These are phyloP conservation scores for Gentiana straminea DNA, from an alignment of 257 asterid genomes.

Conservation along the genomic window DNA sequence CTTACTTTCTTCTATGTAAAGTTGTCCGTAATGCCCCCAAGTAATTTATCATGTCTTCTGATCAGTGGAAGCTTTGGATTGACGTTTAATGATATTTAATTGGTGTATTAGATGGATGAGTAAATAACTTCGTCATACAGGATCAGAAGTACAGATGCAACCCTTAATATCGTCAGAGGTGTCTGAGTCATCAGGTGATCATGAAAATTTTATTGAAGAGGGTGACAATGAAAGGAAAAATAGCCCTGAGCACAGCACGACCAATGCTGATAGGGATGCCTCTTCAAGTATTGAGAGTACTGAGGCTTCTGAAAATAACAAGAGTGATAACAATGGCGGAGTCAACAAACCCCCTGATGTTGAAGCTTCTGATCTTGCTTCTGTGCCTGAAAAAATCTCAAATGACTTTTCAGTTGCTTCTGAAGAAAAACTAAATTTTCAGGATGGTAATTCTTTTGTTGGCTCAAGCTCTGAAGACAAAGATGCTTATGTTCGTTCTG, in stretches of 20 bases:
- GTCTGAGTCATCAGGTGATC: conserved; percentile 36
- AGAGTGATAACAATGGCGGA: conserved; percentile 26
- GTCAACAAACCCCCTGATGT: conserved; percentile 29
- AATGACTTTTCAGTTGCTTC: conserved; percentile 32
- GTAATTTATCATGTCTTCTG: background rate
- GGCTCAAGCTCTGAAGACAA: conserved; percentile 29
- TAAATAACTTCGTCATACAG: conserved; percentile 19
- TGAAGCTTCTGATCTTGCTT: conserved; percentile 24
- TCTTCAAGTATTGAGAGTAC: conserved; percentile 23
- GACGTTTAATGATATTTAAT: background rate
- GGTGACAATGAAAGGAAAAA: conserved; percentile 27
- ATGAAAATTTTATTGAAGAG: conserved; percentile 25
- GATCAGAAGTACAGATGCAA: conserved; percentile 50
- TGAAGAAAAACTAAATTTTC: conserved; percentile 32
- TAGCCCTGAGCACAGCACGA: conserved; percentile 27
- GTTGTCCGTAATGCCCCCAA: too few relatives aligned
- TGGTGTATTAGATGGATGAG: background rate
- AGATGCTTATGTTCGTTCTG: conserved; percentile 24
- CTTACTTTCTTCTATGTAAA: too few relatives aligned
- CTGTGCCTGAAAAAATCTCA: conserved; percentile 25
- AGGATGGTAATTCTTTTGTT: conserved; percentile 13
- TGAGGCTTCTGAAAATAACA: conserved; percentile 33
- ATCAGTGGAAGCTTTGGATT: background rate
- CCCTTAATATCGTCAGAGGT: conserved; percentile 46
- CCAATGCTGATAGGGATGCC: conserved; percentile 31